Percentiles rank a stretch among this genome's conserved stretches.
These are phyloP conservation scores for Dryas integrifolia DNA, from an alignment of 331 rosid genomes.

Conservation along the genomic window DNA sequence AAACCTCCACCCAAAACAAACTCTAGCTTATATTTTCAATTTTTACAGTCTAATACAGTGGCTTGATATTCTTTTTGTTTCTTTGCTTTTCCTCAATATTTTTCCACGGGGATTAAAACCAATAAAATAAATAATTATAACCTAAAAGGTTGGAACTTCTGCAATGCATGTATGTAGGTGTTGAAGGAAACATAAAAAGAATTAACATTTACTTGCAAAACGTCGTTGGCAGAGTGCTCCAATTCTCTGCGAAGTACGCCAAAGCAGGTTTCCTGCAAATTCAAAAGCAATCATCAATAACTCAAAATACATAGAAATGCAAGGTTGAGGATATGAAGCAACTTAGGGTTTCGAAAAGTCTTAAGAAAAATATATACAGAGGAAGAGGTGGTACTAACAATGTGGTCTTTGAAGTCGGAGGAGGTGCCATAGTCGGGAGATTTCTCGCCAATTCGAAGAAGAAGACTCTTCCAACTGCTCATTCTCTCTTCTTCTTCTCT, in stretches of 20 bases:
- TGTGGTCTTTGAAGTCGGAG: constrained; percentile 89
- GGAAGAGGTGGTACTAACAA: constrained; percentile 45
- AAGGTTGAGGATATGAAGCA: constrained; percentile 1
- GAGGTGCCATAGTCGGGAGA: constrained; percentile 71
- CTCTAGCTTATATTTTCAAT: neutral
- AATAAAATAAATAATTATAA: neutral
- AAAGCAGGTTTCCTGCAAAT: constrained; percentile 71
- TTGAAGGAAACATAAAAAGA: neutral
- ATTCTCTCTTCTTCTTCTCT: constrained; percentile 26
- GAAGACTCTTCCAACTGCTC: constrained; percentile 81
- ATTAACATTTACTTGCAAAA: constrained; percentile 43
- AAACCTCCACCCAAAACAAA: neutral
- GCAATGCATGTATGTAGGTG: neutral
- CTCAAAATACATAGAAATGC: neutral
- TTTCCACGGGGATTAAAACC: neutral
- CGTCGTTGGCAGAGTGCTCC: constrained; percentile 64
- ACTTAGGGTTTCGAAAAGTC: neutral
- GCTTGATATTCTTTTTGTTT: neutral
- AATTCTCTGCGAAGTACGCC: constrained; percentile 76
- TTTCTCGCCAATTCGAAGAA: constrained; percentile 89
- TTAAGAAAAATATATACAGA: neutral
- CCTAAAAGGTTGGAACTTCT: neutral
- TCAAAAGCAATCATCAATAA: neutral
- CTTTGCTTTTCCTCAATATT: neutral
- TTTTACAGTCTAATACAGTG: neutral